Evolutionary conservation across 176 grass and related monocot species (phyloP).

Genomic region (Aegilops speltoides): DNA sequence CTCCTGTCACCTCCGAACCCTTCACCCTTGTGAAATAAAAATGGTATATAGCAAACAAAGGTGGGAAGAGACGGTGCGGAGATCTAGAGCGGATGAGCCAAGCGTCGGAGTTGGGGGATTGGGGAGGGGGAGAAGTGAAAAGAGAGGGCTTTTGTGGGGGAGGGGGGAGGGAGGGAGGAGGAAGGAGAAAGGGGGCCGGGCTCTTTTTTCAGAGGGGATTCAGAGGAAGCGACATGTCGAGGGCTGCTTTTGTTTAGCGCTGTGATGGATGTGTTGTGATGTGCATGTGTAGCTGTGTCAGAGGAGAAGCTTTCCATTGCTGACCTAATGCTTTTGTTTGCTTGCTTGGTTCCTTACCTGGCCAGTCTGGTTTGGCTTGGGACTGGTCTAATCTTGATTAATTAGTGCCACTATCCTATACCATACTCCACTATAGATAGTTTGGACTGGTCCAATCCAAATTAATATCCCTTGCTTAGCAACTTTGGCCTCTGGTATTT

Average conservation of each 20-base stretch:
- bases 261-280: neutral
- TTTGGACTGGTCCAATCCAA: conserved; percentile 7
- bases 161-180: too few species aligned
- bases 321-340: neutral
- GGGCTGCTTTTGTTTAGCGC: conserved; percentile 17
- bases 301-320: conserved; percentile 21
- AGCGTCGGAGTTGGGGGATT: neutral
- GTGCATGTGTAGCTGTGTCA: conserved; percentile 35
- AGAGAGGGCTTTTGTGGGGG: neutral
- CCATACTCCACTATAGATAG: neutral
- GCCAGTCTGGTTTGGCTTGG: neutral
- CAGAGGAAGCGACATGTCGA: conserved; percentile 36
- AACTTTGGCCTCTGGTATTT: neutral
- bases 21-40: neutral
- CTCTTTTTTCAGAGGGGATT: conserved; percentile 3
- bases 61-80: neutral
- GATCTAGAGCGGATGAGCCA: conserved; percentile 38
- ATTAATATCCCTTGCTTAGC: neutral
- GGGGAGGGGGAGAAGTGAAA: neutral
- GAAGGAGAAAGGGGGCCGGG: neutral
- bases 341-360: neutral
- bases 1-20: neutral
- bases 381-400: neutral
- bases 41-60: neutral
- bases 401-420: neutral